These are phyloP conservation scores for Phytophthora cryptogea DNA, from an alignment of 352 stramenopile species.

Conservation along the genomic window DNA sequence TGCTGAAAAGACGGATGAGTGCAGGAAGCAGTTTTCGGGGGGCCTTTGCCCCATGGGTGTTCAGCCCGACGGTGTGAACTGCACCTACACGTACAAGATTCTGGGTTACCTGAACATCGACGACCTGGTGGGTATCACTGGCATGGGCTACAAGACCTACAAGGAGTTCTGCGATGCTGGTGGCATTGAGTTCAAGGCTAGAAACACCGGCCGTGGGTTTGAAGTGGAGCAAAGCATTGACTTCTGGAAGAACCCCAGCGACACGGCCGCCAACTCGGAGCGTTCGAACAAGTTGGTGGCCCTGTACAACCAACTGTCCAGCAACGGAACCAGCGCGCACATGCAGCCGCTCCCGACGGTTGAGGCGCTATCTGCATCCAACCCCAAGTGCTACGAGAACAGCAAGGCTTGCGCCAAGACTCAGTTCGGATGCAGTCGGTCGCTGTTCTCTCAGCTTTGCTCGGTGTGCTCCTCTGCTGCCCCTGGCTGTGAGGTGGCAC, in stretches of 20 bases:
- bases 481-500: conserved; percentile 32
- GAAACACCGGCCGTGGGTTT: conserved; percentile 43
- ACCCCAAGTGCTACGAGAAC: conserved; percentile 77
- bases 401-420: conserved; percentile 47
- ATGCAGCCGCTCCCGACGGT: conserved; percentile 55
- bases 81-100: conserved; percentile 68
- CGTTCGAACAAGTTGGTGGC: conserved; percentile 52
- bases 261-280: conserved; percentile 45
- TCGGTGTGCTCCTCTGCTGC: conserved; percentile 41
- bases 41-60: conserved; percentile 51
- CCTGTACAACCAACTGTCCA: conserved; percentile 56
- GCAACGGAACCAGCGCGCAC: conserved; percentile 31
- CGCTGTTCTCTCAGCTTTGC: conserved; percentile 69
- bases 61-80: conserved; percentile 49
- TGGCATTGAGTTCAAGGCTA: conserved; percentile 55
- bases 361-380: conserved; percentile 34
- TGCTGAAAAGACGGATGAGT: conserved; percentile 51
- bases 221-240: conserved; percentile 45
- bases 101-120: conserved; percentile 62
- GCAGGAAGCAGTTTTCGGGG: conserved; percentile 39
- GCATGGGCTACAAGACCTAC: conserved; percentile 45
- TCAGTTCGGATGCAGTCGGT: conserved; percentile 54
- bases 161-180: conserved; percentile 53
- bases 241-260: conserved; percentile 68
- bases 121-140: conserved; percentile 66